phyloP scores from a whole-genome alignment of 345 rosid species.

The Aegle marmelos region DNA sequence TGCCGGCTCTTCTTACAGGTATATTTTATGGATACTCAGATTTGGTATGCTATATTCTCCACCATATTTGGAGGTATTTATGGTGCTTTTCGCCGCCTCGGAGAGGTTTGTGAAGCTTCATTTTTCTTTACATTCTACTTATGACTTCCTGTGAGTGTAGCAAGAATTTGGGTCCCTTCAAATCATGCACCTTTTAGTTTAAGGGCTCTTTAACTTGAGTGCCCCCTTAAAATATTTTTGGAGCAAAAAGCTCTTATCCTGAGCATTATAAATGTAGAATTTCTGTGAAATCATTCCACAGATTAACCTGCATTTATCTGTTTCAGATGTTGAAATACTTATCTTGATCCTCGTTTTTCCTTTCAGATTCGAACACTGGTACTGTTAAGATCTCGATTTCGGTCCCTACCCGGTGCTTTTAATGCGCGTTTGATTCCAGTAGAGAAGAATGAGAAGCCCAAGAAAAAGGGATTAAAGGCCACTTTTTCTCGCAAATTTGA shows the following conservation, averaged over 20 bases:
- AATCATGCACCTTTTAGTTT: too few species aligned
- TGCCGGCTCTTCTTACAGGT: constrained; percentile 28
- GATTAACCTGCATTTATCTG: background rate
- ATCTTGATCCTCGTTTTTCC: constrained; percentile 9
- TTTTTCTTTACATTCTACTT: background rate
- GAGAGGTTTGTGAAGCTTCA: constrained; percentile 38
- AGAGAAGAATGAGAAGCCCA: constrained; percentile 34
- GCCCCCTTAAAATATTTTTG: background rate
- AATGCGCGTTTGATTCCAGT: constrained; percentile 44
- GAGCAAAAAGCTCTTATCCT: background rate
- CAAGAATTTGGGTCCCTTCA: background rate
- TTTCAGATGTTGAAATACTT: background rate
- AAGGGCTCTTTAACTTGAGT: background rate
- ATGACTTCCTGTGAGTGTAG: background rate
- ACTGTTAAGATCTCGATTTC: constrained; percentile 56
- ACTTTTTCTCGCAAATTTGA: constrained; percentile 39
- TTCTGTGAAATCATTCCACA: background rate
- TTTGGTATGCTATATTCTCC: constrained; percentile 59
- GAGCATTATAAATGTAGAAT: background rate
- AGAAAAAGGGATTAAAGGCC: constrained; percentile 42
- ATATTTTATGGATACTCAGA: constrained; percentile 62
- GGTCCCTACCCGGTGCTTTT: constrained; percentile 53
- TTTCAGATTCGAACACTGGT: constrained; percentile 53
- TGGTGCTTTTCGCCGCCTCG: constrained; percentile 62
- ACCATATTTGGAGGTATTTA: constrained; percentile 54